Evolutionary conservation across 129 eudicot genomes (phyloP).

Genomic region (Centella asiatica): DNA sequence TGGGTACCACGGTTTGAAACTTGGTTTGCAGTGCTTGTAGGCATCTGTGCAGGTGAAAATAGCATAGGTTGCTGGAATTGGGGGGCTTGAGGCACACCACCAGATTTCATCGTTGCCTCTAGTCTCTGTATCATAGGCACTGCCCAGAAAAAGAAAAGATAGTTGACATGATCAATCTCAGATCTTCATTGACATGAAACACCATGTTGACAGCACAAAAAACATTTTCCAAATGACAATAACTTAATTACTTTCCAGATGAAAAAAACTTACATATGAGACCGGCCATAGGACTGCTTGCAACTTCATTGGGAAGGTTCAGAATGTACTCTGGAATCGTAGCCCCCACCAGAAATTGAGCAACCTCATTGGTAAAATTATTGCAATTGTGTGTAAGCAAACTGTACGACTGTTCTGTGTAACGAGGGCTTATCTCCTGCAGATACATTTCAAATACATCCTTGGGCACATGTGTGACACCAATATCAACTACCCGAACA

Average conservation of each 20-base stretch:
- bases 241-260: neutral
- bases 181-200: too few species aligned
- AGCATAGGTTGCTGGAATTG: constrained; percentile 35
- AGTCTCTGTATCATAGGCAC: constrained; percentile 96
- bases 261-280: constrained; percentile 53
- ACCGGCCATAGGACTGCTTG: constrained; percentile 87
- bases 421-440: constrained; percentile 83
- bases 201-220: too few species aligned
- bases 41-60: constrained; percentile 7
- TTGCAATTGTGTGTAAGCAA: constrained; percentile 84
- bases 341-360: constrained; percentile 76
- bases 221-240: too few species aligned
- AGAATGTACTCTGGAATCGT: constrained; percentile 72
- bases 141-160: too few species aligned
- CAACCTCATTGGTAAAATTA: constrained; percentile 87
- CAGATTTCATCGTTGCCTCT: constrained; percentile 70
- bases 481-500: constrained; percentile 62
- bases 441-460: constrained; percentile 86
- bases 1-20: neutral
- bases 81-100: constrained; percentile 90
- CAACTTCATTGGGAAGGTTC: constrained; percentile 85
- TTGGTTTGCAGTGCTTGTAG: constrained; percentile 2
- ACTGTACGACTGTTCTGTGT: constrained; percentile 77
- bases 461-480: constrained; percentile 85
- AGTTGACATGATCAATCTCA: too few species aligned